Evolutionary conservation across 1,139 yeast genomes (phyloP), one percentile per base, ranked within the genome.

Genomic region (Geotrichum histeridarum): DNA sequence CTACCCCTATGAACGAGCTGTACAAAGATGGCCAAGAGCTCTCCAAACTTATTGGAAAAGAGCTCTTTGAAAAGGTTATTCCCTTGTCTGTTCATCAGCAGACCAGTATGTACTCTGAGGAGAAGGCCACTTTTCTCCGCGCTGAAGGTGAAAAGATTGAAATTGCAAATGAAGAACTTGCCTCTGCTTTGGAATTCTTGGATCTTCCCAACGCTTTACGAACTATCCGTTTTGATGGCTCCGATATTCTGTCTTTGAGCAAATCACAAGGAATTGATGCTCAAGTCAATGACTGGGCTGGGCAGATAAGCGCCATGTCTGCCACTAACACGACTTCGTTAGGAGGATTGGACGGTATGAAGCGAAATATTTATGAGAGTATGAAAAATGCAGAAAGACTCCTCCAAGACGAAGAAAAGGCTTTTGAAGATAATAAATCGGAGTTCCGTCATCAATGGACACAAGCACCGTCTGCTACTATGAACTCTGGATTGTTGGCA

Each of bases 61-160:
- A 81, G 56, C 76, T 93, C 50, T 88, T 74, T 69, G 84, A 78
- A 54, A 86, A 84, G 60, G 87, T 93, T 30, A 84, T 93, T 8
- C 98, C 99, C 1, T 75, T 90, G 63, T 81, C 84, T 46, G 88
- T 91, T 37, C 96, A 90, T 66, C 96, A 91, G 67, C 82, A 87
- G 63, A 79, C 88, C 55, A 88, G 96, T 62, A 76, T 82, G 60
- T 93, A 93, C 67, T 86, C 96, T 0, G 99, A 93, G 66, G 91
- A 87, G 66, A 87, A 89, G 69, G 91, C 96, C 0, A 83, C 81
- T 59, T 71, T 88, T 51, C 71, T 90, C 53, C 77, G 99, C 62
- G 77, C 75, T 53, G 93, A 88, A 64, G 77, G 84, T 49, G 98
- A 90, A 59, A 77, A 79, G 60, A 80, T 83, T 32, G 93, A 87